Conservation (phyloP, 306 rosid species). For the Hylodesmum podocarpum region DNA sequence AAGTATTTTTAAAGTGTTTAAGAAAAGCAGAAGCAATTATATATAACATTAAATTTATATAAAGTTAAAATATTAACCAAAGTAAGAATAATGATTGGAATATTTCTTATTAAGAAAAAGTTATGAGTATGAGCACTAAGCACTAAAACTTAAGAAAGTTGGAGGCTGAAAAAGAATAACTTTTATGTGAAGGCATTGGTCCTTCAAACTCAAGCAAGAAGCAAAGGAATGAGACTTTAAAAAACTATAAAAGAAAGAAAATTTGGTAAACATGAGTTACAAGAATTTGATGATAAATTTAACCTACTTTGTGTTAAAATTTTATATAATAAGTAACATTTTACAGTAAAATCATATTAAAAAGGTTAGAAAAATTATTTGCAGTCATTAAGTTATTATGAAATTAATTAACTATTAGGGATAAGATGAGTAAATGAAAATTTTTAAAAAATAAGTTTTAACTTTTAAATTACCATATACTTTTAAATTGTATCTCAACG, state of each 20-base stretch:
- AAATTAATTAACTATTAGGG: neutral
- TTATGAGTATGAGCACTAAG: too few species aligned
- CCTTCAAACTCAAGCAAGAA: neutral
- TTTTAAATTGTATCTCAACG: too few species aligned
- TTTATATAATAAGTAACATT: too few species aligned
- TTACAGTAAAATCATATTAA: neutral
- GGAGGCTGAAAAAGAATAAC: neutral
- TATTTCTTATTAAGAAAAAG: neutral
- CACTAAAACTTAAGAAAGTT: neutral
- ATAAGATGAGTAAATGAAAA: too few species aligned
- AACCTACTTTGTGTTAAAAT: neutral
- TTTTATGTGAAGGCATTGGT: neutral
- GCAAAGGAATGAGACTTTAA: neutral
- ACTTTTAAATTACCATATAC: neutral
- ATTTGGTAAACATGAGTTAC: neutral
- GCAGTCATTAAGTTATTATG: neutral
- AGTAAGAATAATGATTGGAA: neutral
- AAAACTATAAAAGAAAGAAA: too few species aligned
- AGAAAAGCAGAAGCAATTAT: too few species aligned
- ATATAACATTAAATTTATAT: neutral
- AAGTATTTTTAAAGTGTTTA: too few species aligned
- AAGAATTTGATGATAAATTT: neutral
- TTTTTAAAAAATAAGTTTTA: too few species aligned
- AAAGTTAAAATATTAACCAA: neutral
- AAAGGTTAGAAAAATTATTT: too few species aligned